These are phyloP conservation scores for Diplodia scrobiculata DNA, from an alignment of 2,329 filamentous ascomycete genomes.

Conservation along the genomic window DNA sequence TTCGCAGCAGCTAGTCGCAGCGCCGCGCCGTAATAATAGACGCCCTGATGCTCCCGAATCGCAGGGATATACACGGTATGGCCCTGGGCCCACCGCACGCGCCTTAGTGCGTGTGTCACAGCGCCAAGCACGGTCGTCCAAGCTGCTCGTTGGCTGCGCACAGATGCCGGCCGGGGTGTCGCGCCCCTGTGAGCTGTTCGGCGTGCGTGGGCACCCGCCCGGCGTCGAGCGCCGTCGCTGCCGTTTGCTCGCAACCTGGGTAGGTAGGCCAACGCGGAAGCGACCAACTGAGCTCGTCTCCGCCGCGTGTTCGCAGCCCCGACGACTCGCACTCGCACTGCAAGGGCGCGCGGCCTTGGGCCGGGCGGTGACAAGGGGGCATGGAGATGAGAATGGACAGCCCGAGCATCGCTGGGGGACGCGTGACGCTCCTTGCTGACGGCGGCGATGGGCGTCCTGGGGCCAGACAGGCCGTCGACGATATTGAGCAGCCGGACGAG, in stretches of 20 bases:
- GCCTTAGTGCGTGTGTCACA: constrained; percentile 1
- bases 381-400: constrained; percentile 1
- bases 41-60: constrained; percentile 15
- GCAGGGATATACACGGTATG: not conserved
- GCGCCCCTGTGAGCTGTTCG: not conserved
- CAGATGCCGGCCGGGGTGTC: not conserved
- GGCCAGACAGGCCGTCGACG: constrained; percentile 9
- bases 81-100: constrained; percentile 5
- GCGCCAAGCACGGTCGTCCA: not conserved
- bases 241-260: not conserved
- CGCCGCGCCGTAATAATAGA: constrained; percentile 26
- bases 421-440: constrained; percentile 2
- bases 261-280: not conserved
- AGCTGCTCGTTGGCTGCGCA: not conserved
- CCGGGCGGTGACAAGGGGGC: constrained; percentile 15
- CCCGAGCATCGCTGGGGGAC: constrained; percentile 7
- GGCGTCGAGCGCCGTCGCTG: not conserved
- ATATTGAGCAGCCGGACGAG: constrained; percentile 16
- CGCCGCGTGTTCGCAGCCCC: not conserved
- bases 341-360: constrained; percentile 10
- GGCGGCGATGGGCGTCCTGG: constrained; percentile 5
- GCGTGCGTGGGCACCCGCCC: not conserved
- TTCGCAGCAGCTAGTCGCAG: constrained; percentile 14
- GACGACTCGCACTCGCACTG: not conserved
- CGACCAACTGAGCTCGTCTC: constrained; percentile 13